Evolutionary conservation across 1,284 basidiomycete species (phyloP), one percentile per base, ranked within the genome.

Genomic region (Boletus smithii): DNA sequence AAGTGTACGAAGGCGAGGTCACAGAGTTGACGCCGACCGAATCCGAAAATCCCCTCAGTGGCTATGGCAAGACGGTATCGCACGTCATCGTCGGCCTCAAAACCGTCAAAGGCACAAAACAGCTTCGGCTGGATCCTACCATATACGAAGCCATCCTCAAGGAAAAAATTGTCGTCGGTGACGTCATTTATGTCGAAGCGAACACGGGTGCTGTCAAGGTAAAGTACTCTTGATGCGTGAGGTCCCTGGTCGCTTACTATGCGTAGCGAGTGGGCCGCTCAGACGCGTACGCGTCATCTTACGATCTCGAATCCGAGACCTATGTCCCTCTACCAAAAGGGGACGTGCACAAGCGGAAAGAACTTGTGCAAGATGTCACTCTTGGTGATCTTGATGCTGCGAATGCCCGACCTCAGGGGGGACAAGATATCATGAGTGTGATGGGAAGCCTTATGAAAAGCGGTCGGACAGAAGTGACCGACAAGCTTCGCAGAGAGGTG

Each of bases 401-500:
- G 5, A 99, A 99, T 66, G 94, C 95, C 11, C 83, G 93, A 37
- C 95, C 95, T 7, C 91, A 92, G 59, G 87, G 86, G 29, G 95
- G 97, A 1, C 95, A 97, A 69, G 95, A 98, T 63, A 97, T 99
- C 66, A 97, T 98, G 95, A 91, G 88, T 63, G 94, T 99, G 24
- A 97, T 99, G 87, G 94, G 95, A 5, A 95, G 94, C 65, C 76
- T 99, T 8, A 91, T 97, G 57, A 97, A 94, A 69, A 93, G 86
- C 33, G 88, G 92, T 24, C 75, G 95, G 56, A 99, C 95, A 8
- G 95, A 99, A 67, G 87, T 99, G 8, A 99, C 95, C 17, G 95
- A 99, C 64, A 99, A 99, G 69, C 76, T 99, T 41, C 77, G 95
- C 47, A 78, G 84, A 52, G 95, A 99, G 69, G 95, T 99, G 53